Evolutionary conservation across 371 early-diverging fungal genomes (phyloP).

Genomic region (Paraphysoderma sedebokerense): DNA sequence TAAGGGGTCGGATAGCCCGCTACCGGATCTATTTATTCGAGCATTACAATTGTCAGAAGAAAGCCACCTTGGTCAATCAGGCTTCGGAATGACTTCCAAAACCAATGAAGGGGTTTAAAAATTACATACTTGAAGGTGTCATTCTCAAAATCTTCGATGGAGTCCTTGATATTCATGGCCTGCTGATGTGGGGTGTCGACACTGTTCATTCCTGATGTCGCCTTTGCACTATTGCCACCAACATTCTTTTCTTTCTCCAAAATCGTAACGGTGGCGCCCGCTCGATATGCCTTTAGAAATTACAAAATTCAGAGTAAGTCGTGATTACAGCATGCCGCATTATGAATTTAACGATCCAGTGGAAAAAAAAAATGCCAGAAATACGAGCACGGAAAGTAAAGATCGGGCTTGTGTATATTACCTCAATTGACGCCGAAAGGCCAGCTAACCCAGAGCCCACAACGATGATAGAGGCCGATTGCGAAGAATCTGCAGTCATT

Average conservation of each 20-base stretch:
- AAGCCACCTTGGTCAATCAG: too few species aligned
- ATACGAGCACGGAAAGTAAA: too few species aligned
- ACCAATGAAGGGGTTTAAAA: too few species aligned
- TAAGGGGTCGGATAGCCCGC: slow-evolving; percentile 64
- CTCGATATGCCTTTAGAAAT: slow-evolving; percentile 2
- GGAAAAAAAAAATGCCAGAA: too few species aligned
- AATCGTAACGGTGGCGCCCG: background rate
- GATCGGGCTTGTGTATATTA: too few species aligned
- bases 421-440: background rate
- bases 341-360: too few species aligned
- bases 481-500: too few species aligned
- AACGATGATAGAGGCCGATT: background rate
- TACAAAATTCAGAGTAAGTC: too few species aligned
- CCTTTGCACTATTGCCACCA: slow-evolving; percentile 43
- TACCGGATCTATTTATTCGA: slow-evolving; percentile 68
- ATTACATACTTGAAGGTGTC: slow-evolving; percentile 34
- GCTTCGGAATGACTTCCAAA: too few species aligned
- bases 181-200: slow-evolving; percentile 63
- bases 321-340: too few species aligned
- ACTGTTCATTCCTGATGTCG: slow-evolving; percentile 95
- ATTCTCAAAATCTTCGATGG: slow-evolving; percentile 65
- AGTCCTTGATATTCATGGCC: slow-evolving; percentile 45
- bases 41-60: too few species aligned
- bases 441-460: background rate
- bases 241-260: slow-evolving; percentile 3